These are phyloP conservation scores for Truncatella angustata DNA, from an alignment of 2,329 filamentous ascomycete genomes.

Conservation along the genomic window DNA sequence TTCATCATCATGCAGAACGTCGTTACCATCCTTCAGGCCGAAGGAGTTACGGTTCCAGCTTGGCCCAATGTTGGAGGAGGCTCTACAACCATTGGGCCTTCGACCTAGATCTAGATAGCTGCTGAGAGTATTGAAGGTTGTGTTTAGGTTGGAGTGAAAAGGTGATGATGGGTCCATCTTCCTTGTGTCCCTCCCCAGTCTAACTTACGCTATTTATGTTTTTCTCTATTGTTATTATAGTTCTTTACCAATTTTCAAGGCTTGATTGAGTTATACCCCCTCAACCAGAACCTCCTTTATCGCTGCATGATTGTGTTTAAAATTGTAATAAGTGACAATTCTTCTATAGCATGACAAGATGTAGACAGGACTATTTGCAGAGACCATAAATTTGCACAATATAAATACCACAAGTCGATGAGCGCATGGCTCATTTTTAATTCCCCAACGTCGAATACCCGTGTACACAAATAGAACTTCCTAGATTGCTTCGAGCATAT, in stretches of 20 bases:
- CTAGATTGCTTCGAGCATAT: too few species aligned
- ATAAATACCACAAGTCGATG: too few species aligned
- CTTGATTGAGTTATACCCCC: conserved; percentile 15
- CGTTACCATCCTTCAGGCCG: conserved; percentile 21
- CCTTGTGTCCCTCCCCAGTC: conserved; percentile 11
- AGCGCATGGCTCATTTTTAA: too few species aligned
- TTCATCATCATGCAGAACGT: conserved; percentile 23
- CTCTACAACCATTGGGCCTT: conserved; percentile 16
- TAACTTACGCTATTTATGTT: conserved; percentile 8
- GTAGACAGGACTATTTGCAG: too few species aligned
- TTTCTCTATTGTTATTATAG: conserved; percentile 11
- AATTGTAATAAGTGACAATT: too few species aligned
- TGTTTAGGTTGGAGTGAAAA: background rate
- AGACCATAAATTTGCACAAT: too few species aligned
- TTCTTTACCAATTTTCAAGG: conserved; percentile 6
- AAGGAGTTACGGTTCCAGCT: conserved; percentile 19
- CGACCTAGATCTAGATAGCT: conserved; percentile 10
- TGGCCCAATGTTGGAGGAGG: conserved; percentile 22
- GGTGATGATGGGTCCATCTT: background rate
- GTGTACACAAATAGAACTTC: too few species aligned
- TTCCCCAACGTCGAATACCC: too few species aligned
- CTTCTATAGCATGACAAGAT: too few species aligned
- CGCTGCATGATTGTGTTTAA: too few species aligned
- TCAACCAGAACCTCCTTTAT: too few species aligned
- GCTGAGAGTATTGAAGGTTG: background rate